Base-by-base conservation (phyloP, 2,329 filamentous ascomycete genomes). In the Arthroderma uncinatum region DNA sequence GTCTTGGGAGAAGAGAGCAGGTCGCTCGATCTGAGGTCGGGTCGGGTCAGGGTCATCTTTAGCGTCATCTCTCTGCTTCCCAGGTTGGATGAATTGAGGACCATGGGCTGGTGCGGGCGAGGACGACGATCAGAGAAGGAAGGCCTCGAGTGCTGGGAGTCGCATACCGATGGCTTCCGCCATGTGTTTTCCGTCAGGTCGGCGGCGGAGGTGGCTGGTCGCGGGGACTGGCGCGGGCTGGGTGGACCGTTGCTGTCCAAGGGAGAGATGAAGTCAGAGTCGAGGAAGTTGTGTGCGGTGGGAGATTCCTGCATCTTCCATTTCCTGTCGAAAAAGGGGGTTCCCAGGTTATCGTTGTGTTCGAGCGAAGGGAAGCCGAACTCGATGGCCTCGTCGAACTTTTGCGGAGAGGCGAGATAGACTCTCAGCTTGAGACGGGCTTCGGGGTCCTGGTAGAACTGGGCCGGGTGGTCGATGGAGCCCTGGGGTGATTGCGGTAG, bases 381-480 rank as follows among this genome's bases (percentile, higher is more conserved):
- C 68, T 95, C 88, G 55, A 97, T 82, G 1, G 89, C 90, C 71
- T 97, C 92, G 68, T 97, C 92, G 64, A 97, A 97, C 68, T 95
- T 95, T 63, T 95, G 88, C 0, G 91, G 87, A 1, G 90, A 95
- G 6, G 88, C 87, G 19, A 95, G 80, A 65, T 91, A 95, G 5
- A 89, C 83, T 10, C 90, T 84, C 19, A 97, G 76, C 72, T 94
- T 95, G 64, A 89, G 78, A 34, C 92, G 82, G 39, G 91, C 89
- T 68, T 95, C 88, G 0, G 90, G 89, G 64, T 96, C 90, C 68
- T 89, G 88, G 66, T 95, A 96, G 72, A 95, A 87, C 37, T 87
- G 82, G 2, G 89, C 87, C 34, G 80, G 78, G 3, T 85, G 79
- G 64, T 94, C 89, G 58, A 87, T 81, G 19, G 77, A 78, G 1